A percentile compares a stretch with the other conserved stretches of the same genome.
These are phyloP conservation scores for Salix caprea DNA, from an alignment of 345 rosid genomes.

Conservation along the genomic window DNA sequence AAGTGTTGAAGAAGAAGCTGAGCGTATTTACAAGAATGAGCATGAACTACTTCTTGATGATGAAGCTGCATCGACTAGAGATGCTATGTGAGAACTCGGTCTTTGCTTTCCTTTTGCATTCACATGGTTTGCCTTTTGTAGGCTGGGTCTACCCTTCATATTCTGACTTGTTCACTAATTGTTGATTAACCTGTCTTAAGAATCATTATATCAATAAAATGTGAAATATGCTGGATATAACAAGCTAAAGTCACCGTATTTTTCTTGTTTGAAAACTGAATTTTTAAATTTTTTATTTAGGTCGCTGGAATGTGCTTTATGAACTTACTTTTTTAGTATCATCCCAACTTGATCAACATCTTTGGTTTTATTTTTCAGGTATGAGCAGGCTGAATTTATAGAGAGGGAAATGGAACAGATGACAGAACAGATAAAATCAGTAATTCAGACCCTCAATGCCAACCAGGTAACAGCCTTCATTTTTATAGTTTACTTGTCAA, in stretches of 20 bases:
- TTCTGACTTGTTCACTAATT: too few relatives aligned
- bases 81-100: slow-evolving; percentile 74
- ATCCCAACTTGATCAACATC: not conserved
- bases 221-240: not conserved
- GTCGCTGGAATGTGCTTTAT: not conserved
- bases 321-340: not conserved
- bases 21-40: slow-evolving; percentile 86
- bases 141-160: not conserved
- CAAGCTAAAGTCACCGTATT: not conserved
- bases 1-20: slow-evolving; percentile 93
- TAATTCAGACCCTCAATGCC: slow-evolving; percentile 74
- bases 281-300: not conserved
- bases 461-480: slow-evolving; percentile 49
- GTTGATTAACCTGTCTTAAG: not conserved
- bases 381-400: slow-evolving; percentile 80
- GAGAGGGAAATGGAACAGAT: slow-evolving; percentile 94
- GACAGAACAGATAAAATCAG: slow-evolving; percentile 85
- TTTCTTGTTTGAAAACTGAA: not conserved
- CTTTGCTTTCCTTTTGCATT: not conserved
- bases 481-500: not conserved
- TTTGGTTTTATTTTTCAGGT: slow-evolving; percentile 44
- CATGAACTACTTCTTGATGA: slow-evolving; percentile 71
- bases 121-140: not conserved
- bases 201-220: too few relatives aligned
- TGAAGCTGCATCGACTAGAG: slow-evolving; percentile 94